phyloP scores from a whole-genome alignment of 2,329 filamentous ascomycete genomes.

The Diaporthe caulivora region DNA sequence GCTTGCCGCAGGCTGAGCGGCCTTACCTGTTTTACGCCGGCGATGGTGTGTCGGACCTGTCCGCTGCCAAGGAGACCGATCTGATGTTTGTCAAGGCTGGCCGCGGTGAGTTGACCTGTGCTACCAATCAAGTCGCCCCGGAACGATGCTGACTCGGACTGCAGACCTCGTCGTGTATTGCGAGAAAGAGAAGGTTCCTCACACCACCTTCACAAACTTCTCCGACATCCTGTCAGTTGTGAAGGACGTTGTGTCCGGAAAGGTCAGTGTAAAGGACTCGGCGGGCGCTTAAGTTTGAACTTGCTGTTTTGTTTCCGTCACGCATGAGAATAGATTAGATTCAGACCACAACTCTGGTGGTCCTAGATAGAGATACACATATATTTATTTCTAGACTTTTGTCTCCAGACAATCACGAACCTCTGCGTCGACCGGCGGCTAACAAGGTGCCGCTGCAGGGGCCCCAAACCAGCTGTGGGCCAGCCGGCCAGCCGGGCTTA shows the following conservation, averaged over 20 bases:
- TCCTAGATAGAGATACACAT: not conserved
- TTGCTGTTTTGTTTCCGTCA: not conserved
- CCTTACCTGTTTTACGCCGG: slow-evolving; percentile 95
- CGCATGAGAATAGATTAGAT: not conserved
- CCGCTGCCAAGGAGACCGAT: slow-evolving; percentile 92
- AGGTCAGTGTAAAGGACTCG: slow-evolving; percentile 77
- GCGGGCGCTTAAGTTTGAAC: slow-evolving; percentile 61
- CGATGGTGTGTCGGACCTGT: slow-evolving; percentile 93
- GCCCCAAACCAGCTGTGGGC: slow-evolving; percentile 8
- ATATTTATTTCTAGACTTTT: not conserved
- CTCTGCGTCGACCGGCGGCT: not conserved
- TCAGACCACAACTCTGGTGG: not conserved
- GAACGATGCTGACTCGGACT: not conserved
- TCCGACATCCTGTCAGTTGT: slow-evolving; percentile 80
- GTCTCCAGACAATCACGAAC: too few species aligned
- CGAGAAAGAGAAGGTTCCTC: slow-evolving; percentile 85
- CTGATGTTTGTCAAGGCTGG: slow-evolving; percentile 94
- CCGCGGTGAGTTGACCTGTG: slow-evolving; percentile 69
- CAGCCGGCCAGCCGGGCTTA: slow-evolving; percentile 19
- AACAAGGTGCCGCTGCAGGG: not conserved
- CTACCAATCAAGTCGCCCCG: slow-evolving; percentile 28
- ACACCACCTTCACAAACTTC: slow-evolving; percentile 90
- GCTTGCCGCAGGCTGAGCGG: slow-evolving; percentile 74
- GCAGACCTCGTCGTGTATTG: slow-evolving; percentile 89
- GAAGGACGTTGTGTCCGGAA: slow-evolving; percentile 81